Evolutionary conservation across 106 monocot genomes (phyloP), one percentile per base, ranked within the genome.

Genomic region (Acorus calamus): DNA sequence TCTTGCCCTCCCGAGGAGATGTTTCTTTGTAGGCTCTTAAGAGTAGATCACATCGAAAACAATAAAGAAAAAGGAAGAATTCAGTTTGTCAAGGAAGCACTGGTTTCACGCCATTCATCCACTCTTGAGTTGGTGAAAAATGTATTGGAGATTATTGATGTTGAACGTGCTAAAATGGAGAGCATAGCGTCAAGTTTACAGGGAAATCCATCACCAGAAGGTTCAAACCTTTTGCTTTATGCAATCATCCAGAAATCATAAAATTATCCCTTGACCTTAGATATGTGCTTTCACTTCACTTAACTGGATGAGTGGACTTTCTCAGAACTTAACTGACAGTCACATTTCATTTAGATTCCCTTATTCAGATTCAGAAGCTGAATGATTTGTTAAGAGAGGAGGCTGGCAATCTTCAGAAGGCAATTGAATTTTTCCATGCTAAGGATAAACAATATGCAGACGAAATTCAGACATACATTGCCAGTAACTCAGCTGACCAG

Each of bases 91-190:
- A 76, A 88, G 62, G 77, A 91, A 73, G 79, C 85, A 12, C 91
- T 98, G 68, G 71, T 63, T 56, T 73, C 53, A 42, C 84, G 87
- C 2, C 71, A 73, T 77, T 69, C 81, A 56, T 69, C 78, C 65
- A 98, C 85, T 9, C 65, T 83, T 56, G 60, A 73, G 78, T 67
- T 87, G 67, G 78, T 98, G 91, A 91, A 77, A 57, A 64, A 77
- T 53, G 60, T 98, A 46, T 77, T 83, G 67, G 81, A 79, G 51
- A 73, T 74, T 63, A 79, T 98, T 51, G 57, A 72, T 66, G 59
- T 70, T 67, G 80, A 75, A 54, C 65, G 56, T 60, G 76, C 74
- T 60, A 91, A 77, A 81, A 79, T 71, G 53, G 87, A 85, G 56
- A 75, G 68, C 67, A 73, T 91, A 71, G 76, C 66, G 44, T 72